These are phyloP conservation scores for Vanderwaltozyma yarrowii DNA, from an alignment of 805 yeast species.

Conservation along the genomic window DNA sequence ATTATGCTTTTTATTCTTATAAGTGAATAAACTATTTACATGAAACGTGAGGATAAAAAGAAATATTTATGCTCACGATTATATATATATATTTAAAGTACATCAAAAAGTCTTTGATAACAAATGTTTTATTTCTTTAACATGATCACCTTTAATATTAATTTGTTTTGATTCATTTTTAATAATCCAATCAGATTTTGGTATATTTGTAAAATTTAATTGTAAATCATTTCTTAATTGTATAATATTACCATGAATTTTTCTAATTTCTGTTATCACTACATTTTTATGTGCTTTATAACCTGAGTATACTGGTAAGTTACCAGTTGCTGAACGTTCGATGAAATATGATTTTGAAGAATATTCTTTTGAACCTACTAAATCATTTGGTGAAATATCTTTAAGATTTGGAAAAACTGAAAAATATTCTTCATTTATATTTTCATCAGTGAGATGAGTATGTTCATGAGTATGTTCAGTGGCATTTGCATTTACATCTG, in stretches of 20 bases:
- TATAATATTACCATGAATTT: constrained; percentile 55
- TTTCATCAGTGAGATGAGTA: not conserved
- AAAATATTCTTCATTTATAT: not conserved
- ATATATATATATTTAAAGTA: too few relatives aligned
- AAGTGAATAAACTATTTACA: too few relatives aligned
- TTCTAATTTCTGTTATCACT: constrained; percentile 63
- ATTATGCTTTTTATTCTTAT: too few relatives aligned
- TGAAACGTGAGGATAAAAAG: too few relatives aligned
- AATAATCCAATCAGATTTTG: constrained; percentile 38
- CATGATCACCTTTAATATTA: constrained; percentile 41
- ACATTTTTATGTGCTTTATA: constrained; percentile 46
- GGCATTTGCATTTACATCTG: not conserved
- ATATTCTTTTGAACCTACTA: not conserved
- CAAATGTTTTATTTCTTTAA: constrained; percentile 27
- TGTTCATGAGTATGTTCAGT: not conserved
- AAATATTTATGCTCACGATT: too few relatives aligned
- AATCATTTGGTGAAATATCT: not conserved
- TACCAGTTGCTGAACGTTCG: constrained; percentile 47
- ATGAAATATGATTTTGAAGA: constrained; percentile 20
- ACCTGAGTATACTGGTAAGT: constrained; percentile 75
- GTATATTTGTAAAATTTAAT: constrained; percentile 37
- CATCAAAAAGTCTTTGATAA: constrained; percentile 6
- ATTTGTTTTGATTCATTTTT: constrained; percentile 42
- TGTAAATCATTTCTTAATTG: constrained; percentile 61
- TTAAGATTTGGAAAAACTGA: constrained; percentile 1